phyloP scores from a whole-genome alignment of 2,329 filamentous ascomycete genomes.

The Calonectria pseudoturangicola region DNA sequence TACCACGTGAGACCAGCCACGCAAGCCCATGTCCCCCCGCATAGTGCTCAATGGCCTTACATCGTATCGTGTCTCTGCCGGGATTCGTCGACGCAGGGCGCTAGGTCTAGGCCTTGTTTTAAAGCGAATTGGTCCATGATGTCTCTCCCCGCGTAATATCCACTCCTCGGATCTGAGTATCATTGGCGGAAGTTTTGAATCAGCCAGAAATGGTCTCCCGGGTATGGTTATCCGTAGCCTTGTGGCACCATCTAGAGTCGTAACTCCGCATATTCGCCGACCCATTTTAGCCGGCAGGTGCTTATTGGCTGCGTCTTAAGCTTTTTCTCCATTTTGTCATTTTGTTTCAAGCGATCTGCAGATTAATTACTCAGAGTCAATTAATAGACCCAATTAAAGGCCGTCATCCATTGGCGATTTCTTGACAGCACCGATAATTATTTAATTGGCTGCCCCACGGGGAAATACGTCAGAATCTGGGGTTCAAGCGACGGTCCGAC shows the following conservation, averaged over 20 bases:
- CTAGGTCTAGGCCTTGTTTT: not conserved
- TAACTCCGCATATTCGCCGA: constrained; percentile 10
- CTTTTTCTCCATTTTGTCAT: not conserved
- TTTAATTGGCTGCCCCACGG: not conserved
- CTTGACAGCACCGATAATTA: not conserved
- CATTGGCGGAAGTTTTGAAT: not conserved
- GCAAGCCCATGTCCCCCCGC: not conserved
- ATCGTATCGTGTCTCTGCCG: too few species aligned
- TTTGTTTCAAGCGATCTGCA: constrained; percentile 13
- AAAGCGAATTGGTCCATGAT: not conserved
- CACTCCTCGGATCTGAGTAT: not conserved
- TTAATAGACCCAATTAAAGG: not conserved
- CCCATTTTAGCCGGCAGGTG: not conserved
- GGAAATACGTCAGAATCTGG: constrained; percentile 2
- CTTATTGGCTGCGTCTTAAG: not conserved
- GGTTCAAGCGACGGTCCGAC: not conserved
- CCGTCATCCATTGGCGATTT: not conserved
- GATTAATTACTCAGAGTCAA: too few species aligned
- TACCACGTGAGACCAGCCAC: constrained; percentile 3
- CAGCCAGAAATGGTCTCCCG: not conserved
- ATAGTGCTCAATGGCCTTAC: not conserved
- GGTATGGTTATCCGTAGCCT: not conserved
- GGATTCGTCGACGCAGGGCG: not conserved
- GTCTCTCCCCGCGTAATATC: too few species aligned
- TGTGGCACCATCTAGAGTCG: not conserved